These are phyloP conservation scores for Podila clonocystis DNA, from an alignment of 192 early-diverging fungal species.

Conservation along the genomic window DNA sequence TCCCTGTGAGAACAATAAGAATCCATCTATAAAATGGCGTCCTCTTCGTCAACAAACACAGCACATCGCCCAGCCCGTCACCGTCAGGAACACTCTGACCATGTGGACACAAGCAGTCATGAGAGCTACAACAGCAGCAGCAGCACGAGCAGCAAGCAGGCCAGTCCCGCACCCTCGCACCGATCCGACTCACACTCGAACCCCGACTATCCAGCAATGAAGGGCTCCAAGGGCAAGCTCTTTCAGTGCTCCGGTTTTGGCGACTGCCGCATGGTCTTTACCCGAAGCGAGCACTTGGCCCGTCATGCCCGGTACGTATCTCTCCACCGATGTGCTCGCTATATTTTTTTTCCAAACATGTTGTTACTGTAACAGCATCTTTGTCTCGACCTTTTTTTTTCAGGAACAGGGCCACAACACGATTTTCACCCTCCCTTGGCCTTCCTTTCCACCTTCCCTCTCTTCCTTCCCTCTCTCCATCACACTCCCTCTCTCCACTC, in stretches of 20 bases:
- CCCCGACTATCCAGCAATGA: constrained; percentile 19
- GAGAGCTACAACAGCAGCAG: constrained; percentile 2
- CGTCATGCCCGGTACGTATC: constrained; percentile 42
- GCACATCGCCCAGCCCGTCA: background rate
- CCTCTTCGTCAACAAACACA: background rate
- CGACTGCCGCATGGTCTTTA: constrained; percentile 52
- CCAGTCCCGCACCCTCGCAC: constrained; percentile 38
- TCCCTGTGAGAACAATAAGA: background rate
- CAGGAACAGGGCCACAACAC: background rate
- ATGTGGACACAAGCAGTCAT: constrained; percentile 2
- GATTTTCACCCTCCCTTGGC: background rate
- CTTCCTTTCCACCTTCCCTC: background rate
- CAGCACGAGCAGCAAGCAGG: constrained; percentile 37
- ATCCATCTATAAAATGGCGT: background rate
- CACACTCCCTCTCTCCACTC: too few relatives aligned
- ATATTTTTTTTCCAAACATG: background rate
- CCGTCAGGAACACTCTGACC: constrained; percentile 7
- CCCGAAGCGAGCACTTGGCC: constrained; percentile 45
- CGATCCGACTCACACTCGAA: constrained; percentile 20
- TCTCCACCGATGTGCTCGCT: too few relatives aligned
- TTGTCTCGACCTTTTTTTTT: constrained; percentile 3
- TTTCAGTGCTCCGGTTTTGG: constrained; percentile 50
- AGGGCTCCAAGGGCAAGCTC: constrained; percentile 36
- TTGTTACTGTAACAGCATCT: background rate
- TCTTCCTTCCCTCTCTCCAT: background rate